Evolutionary conservation across 2,329 filamentous ascomycete species (phyloP).

Genomic region (Fonsecaea pedrosoi): DNA sequence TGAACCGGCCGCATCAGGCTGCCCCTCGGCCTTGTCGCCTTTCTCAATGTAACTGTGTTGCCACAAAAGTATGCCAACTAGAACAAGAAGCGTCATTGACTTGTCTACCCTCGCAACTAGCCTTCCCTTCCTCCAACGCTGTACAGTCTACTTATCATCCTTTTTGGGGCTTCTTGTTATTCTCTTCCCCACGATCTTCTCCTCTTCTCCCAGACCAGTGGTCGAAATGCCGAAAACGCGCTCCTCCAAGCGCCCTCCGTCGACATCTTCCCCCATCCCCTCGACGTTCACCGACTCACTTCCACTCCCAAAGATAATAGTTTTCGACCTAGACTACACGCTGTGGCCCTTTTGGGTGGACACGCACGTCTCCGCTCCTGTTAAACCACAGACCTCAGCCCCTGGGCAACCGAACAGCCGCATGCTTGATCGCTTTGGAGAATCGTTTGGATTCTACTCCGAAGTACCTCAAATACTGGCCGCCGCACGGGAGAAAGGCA

Average conservation of each 20-base stretch:
- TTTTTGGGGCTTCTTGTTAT: neutral
- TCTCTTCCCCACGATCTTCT: slow-evolving; percentile 4
- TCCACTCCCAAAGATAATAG: slow-evolving; percentile 80
- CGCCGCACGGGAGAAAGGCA: slow-evolving; percentile 61
- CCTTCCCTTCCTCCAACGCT: neutral
- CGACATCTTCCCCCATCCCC: slow-evolving; percentile 33
- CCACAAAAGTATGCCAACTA: neutral
- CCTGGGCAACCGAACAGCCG: slow-evolving; percentile 25
- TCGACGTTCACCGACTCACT: slow-evolving; percentile 68
- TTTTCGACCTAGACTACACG: slow-evolving; percentile 97
- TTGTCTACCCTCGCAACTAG: neutral
- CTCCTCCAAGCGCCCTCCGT: slow-evolving; percentile 9
- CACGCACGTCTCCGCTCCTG: slow-evolving; percentile 80
- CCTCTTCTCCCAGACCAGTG: neutral
- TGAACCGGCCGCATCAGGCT: neutral
- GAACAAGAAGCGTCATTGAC: neutral
- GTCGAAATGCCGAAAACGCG: slow-evolving; percentile 19
- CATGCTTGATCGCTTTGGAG: slow-evolving; percentile 58
- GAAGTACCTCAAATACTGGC: slow-evolving; percentile 73
- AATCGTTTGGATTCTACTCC: slow-evolving; percentile 72
- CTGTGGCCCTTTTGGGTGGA: slow-evolving; percentile 99
- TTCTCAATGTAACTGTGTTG: neutral
- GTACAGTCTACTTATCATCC: neutral
- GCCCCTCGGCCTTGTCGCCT: neutral
- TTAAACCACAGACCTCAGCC: slow-evolving; percentile 59